Base-by-base conservation (phyloP, 176 grass and related monocot species). In the Rhynchospora pubera region DNA sequence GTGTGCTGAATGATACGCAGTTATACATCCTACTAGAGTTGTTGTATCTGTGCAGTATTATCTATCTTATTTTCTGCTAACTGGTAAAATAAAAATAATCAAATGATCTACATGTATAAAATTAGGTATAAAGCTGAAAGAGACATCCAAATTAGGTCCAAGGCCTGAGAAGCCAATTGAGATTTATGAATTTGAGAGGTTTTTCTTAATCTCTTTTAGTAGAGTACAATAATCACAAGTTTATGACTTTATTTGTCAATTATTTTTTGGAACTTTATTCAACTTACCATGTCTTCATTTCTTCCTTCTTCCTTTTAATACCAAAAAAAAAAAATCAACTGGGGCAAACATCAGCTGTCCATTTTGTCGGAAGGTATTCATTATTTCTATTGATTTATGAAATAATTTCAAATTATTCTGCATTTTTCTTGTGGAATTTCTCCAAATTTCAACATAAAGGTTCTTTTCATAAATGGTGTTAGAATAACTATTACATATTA, bases 141-240 rank as follows among this genome's bases (percentile, higher is more conserved):
- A 98, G 63, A 85, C 92, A 18, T 98, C 92, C 61, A 98, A 98
- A 43, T 85, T 93, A 84, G 93, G 90, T 65, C 84, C 91, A 22
- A 85, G 90, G 9, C 92, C 95, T 30, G 87, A 88, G 62, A 98
- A 94, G 28, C 92, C 95, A 46, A 89, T 98, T 7, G 95, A 98
- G 84, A 93, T 98, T 77, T 94, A 98, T 74, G 95, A 98, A 74
- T 98, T 98, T 85, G 92, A 98, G 86, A 87, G 95, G 92, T 98
- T 86, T 7, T 75, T 24, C 61, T 16, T 7, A 47, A 5, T 75
- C 51, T 61, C 56, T 74, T 85, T 46, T 51, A 5, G 44, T 63
- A 12, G 22, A 52, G 7, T 8, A 16, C 28, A 61, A 16, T 55
- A 76, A 30, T 6, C 7, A 32, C 13, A 77, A 77, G 48, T 52